phyloP scores from a whole-genome alignment of 768 basidiomycete species.

The Mycena haematopus region DNA sequence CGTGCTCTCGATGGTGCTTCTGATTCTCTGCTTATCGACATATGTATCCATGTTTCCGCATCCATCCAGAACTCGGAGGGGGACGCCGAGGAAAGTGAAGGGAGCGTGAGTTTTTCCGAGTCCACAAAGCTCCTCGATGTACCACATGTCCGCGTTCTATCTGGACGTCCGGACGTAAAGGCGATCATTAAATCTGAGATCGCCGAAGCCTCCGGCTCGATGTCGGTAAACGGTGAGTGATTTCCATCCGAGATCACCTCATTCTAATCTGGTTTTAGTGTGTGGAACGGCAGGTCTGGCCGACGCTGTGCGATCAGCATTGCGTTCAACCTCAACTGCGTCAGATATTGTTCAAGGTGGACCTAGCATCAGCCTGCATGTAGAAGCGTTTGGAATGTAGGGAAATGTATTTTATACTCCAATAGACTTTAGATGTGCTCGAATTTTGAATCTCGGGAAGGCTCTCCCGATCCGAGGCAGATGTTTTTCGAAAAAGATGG shows the following conservation, averaged over 20 bases:
- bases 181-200: slow-evolving; percentile 40
- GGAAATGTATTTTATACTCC: no score
- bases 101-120: slow-evolving; percentile 16
- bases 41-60: slow-evolving; percentile 38
- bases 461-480: no score
- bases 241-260: not conserved
- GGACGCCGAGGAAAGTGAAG: slow-evolving; percentile 14
- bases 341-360: slow-evolving; percentile 42
- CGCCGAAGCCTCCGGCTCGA: slow-evolving; percentile 35
- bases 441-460: no score
- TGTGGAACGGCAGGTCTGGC: slow-evolving; percentile 48
- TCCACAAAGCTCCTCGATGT: slow-evolving; percentile 29
- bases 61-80: not conserved
- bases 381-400: slow-evolving; percentile 43
- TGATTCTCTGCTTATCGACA: slow-evolving; percentile 37
- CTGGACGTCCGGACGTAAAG: slow-evolving; percentile 42
- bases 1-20: slow-evolving; percentile 33
- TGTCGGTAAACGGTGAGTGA: slow-evolving; percentile 49
- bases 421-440: no score
- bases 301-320: slow-evolving; percentile 40
- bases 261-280: slow-evolving; percentile 35
- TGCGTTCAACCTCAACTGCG: slow-evolving; percentile 39
- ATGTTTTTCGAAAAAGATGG: no score
- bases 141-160: slow-evolving; percentile 34
- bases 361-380: slow-evolving; percentile 41